Base-by-base conservation (phyloP, 164 flowering plant species). In the Piper betle region DNA sequence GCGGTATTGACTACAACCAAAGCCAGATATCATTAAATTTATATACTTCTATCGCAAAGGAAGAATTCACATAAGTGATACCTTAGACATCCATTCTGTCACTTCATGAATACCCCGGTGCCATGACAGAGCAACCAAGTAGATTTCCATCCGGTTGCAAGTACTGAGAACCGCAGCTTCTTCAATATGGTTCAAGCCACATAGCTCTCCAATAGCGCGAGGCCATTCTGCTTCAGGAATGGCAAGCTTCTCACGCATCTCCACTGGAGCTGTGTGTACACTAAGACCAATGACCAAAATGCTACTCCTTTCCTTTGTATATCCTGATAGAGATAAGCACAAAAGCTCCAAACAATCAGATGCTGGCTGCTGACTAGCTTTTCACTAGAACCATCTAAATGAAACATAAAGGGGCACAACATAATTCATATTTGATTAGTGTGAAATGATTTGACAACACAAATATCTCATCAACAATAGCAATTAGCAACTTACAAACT, bases 131-230 rank as follows among this genome's bases (percentile, higher is more conserved):
- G 96, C 97, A 16, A 88, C 92, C 63, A 91, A 92, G 71, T 94
- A 94, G 62, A 94, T 88, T 69, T 94, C 99, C 96, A 91, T 86
- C 66, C 99, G 70, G 75, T 94, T 94, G 75, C 99, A 94, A 65
- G 97, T 94, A 68, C 99, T 90, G 48, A 94, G 96, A 64, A 94
- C 97, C 62, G 97, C 99, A 71, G 99, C 99, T 74, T 94, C 99
- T 73, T 86, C 97, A 50, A 94, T 88, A 65, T 94, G 99, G 66
- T 94, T 85, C 77, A 94, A 75, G 62, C 73, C 64, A 57, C 99
- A 91, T 13, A 93, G 81, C 74, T 93, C 97, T 50, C 78, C 83
- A 68, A 94, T 91, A 52, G 96, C 97, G 71, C 88, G 81, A 48
- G 96, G 97, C 95, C 99, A 94, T 66, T 94, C 96, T 54, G 92